Conservation (phyloP, 2,329 filamentous ascomycete genomes). For the Geosmithia flava region DNA sequence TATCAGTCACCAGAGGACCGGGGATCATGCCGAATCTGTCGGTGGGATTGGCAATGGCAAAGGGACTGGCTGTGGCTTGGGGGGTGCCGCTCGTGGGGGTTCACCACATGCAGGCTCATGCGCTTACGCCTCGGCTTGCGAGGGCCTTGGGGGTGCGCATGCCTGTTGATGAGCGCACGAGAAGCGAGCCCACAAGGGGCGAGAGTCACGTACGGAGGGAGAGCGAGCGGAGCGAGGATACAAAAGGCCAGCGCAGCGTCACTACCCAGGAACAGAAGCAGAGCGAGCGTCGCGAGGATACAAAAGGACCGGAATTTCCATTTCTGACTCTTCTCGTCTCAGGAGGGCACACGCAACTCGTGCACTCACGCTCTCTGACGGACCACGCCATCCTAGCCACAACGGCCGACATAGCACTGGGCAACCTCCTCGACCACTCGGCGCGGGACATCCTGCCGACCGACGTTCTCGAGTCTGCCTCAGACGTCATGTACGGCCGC, state of each 20-base stretch:
- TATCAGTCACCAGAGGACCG: constrained; percentile 83
- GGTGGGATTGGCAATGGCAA: constrained; percentile 71
- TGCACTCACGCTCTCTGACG: constrained; percentile 56
- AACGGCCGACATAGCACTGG: constrained; percentile 73
- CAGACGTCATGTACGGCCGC: constrained; percentile 67
- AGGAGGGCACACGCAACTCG: constrained; percentile 81
- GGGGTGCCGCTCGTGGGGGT: constrained; percentile 71
- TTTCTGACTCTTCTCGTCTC: constrained; percentile 84
- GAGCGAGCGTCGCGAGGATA: background rate
- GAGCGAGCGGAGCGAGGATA: background rate
- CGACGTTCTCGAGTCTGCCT: constrained; percentile 36
- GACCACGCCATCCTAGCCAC: constrained; percentile 63
- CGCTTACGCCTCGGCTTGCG: constrained; percentile 73
- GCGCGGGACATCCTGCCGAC: constrained; percentile 64
- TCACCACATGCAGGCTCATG: constrained; percentile 96
- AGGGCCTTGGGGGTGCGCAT: constrained; percentile 37
- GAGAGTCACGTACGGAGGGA: background rate
- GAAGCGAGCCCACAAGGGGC: too few relatives aligned
- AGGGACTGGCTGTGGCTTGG: constrained; percentile 78
- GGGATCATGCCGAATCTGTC: constrained; percentile 74
- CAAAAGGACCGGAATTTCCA: constrained; percentile 42
- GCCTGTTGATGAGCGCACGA: constrained; percentile 3
- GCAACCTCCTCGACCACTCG: constrained; percentile 80
- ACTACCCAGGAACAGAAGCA: background rate
- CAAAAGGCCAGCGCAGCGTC: background rate